Evolutionary conservation across 805 yeast species (phyloP).

Genomic region (Pichia occidentalis): DNA sequence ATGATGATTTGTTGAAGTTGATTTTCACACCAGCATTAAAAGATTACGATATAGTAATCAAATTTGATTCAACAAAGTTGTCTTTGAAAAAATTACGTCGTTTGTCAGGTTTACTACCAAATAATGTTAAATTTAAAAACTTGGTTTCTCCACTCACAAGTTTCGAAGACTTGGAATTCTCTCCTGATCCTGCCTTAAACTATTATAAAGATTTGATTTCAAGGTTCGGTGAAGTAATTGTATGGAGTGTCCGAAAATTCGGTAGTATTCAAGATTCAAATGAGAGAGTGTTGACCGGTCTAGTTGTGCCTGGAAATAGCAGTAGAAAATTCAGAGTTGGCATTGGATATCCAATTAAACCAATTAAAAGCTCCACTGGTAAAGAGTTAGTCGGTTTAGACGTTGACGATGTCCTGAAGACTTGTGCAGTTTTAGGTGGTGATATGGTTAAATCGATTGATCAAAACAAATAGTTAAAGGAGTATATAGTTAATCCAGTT

Average conservation of each 20-base stretch:
- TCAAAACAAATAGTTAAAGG: constrained; percentile 1
- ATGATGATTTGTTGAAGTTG: constrained; percentile 37
- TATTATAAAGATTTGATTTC: constrained; percentile 54
- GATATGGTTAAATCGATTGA: constrained; percentile 39
- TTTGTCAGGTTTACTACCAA: constrained; percentile 51
- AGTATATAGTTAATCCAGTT: background rate
- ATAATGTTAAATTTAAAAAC: constrained; percentile 51
- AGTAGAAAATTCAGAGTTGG: constrained; percentile 73
- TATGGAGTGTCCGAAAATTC: constrained; percentile 54
- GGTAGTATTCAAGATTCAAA: constrained; percentile 44
- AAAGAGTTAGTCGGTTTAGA: constrained; percentile 48
- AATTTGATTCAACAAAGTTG: constrained; percentile 35
- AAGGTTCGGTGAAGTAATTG: constrained; percentile 58
- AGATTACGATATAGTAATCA: constrained; percentile 79
- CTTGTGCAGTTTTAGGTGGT: constrained; percentile 43
- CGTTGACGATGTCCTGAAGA: constrained; percentile 13
- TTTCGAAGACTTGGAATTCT: constrained; percentile 28
- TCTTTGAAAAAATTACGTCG: constrained; percentile 30
- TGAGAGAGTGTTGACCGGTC: constrained; percentile 62
- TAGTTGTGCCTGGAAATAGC: constrained; percentile 64
- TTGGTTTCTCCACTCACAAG: constrained; percentile 35
- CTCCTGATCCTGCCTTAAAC: constrained; percentile 54
- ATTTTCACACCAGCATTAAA: constrained; percentile 75
- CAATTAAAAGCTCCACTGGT: constrained; percentile 33
- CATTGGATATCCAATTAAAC: constrained; percentile 65